Evolutionary conservation across 495 filamentous ascomycete species (phyloP), one percentile per base, ranked within the genome.

Genomic region (Oidiodendron maius): DNA sequence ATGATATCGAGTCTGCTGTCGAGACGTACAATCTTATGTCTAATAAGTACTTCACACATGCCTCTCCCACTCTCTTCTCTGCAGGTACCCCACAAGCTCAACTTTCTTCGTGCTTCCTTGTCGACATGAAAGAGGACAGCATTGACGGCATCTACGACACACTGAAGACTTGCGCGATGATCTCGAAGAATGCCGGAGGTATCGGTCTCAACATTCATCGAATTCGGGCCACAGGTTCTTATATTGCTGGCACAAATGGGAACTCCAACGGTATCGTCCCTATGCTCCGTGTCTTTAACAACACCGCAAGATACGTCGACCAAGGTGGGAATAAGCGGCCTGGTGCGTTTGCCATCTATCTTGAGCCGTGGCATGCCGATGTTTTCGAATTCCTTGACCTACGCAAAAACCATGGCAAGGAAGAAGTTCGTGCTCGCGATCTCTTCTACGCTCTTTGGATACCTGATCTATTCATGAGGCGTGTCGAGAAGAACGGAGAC

Each of bases 81-180:
- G 93, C 93, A 46, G 93, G 91, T 60, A 98, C 93, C 17, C 93
- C 93, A 18, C 80, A 86, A 61, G 82, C 91, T 13, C 93, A 98
- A 69, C 71, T 98, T 36, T 89, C 93, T 1, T 96, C 93, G 23
- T 98, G 93, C 75, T 98, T 98, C 81, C 75, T 98, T 32, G 84
- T 98, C 54, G 89, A 95, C 65, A 96, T 98, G 82, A 96, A 95
- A 72, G 89, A 93, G 22, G 93, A 98, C 70, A 96, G 91, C 65
- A 98, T 98, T 64, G 93, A 98, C 55, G 93, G 93, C 60, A 98
- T 98, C 64, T 98, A 98, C 62, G 93, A 98, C 57, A 98, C 94
- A 16, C 72, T 98, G 56, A 98, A 98, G 82, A 96, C 89, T 9
- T 98, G 93, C 72, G 93, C 93, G 38, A 89, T 97, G 88, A 98